Evolutionary conservation across 441 rosid genomes (phyloP), one percentile per base, ranked within the genome.

Genomic region (Gossypium davidsonii): DNA sequence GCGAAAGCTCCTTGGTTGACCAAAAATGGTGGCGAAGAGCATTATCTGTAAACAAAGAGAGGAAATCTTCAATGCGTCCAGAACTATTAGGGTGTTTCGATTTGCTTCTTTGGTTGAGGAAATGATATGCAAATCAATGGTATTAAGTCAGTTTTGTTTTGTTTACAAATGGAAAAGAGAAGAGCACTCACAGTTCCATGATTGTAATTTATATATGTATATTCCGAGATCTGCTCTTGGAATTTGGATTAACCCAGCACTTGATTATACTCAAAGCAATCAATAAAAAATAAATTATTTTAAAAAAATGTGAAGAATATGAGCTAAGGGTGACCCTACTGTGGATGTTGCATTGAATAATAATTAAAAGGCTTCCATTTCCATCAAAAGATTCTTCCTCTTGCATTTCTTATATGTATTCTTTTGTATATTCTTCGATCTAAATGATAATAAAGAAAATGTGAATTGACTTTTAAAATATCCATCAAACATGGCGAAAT

Each of bases 161-260:
- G 3, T 60, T 28, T 28, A 6, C 6, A 58, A 11, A 42, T 42
- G 12, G 28, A 28, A 15, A 18, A 28, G 58, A 12, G 6, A 57
- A 42, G 46, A 17, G 51, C 73, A 28, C 62, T 34, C 39, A 6
- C 3, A 3, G 34, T 5, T 31, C 44, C 44, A 61, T 15, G 17
- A 26, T 58, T 73, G 1, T 42, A 20, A 18, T 46, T 56, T 58
- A 51, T 2, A 8, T 20, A 55, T 31, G 6, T 7, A 31, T 31
- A 31, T 31, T 20, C 57, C 68, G 26, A 76, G 88, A 83, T 83
- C 83, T 73, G 80, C 83, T 77, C 83, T 85, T 72, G 85, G 81
- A 75, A 79, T 74, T 73, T 76, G 85, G 71, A 57, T 53, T 52
- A 76, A 6, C 42, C 64, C 5, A 55, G 18, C 49, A 73, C 68